Conservation (phyloP, 139 green algal genomes). For the Tetraselmis striata region DNA sequence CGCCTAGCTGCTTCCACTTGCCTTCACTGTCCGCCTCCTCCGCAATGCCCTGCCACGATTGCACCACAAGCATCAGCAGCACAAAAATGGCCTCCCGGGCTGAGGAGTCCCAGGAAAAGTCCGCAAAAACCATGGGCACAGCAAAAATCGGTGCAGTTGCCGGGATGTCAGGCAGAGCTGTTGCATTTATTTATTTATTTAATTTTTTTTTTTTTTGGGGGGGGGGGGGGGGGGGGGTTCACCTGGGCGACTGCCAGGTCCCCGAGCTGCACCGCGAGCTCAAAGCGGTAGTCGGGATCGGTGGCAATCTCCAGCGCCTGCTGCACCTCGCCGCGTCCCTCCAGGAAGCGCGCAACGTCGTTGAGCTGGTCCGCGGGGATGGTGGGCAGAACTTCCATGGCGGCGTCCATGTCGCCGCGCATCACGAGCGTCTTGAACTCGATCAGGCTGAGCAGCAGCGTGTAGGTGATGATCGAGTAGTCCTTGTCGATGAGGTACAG, state of each 20-base stretch:
- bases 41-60: slow-evolving; percentile 50
- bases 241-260: slow-evolving; percentile 67
- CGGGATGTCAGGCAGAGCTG: no score
- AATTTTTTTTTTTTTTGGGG: no score
- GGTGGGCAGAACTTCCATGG: slow-evolving; percentile 42
- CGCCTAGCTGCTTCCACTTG: slow-evolving; percentile 91
- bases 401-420: slow-evolving; percentile 39
- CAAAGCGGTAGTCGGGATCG: slow-evolving; percentile 90
- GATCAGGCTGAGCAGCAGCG: slow-evolving; percentile 53
- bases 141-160: neutral
- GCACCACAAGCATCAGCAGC: no score
- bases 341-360: slow-evolving; percentile 87
- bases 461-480: slow-evolving; percentile 67
- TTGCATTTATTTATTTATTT: no score
- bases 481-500: slow-evolving; percentile 23
- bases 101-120: no score
- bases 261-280: slow-evolving; percentile 82
- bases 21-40: slow-evolving; percentile 54
- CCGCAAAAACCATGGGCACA: no score
- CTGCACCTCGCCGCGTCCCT: slow-evolving; percentile 70
- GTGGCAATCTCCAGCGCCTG: slow-evolving; percentile 86
- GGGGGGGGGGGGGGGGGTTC: neutral
- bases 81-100: no score
- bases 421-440: slow-evolving; percentile 52
- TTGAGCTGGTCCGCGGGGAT: slow-evolving; percentile 73